Conservation (phyloP, 495 filamentous ascomycete genomes). For the Xanthoparmelia taractica region DNA sequence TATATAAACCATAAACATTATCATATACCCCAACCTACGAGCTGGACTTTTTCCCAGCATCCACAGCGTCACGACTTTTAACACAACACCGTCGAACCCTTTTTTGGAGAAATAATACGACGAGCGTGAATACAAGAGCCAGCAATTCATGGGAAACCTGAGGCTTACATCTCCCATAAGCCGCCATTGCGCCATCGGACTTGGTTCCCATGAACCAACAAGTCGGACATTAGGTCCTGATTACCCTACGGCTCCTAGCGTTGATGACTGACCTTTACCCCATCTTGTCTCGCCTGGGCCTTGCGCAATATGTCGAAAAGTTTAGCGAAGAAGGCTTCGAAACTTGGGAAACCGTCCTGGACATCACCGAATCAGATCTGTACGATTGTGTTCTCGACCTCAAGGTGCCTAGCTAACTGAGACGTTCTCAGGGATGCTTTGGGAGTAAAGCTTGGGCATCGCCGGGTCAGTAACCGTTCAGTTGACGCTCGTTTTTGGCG, state of each 20-base stretch:
- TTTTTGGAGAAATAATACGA: background rate
- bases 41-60: background rate
- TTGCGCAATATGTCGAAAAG: slow-evolving; percentile 60
- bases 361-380: slow-evolving; percentile 78
- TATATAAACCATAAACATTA: background rate
- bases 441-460: slow-evolving; percentile 69
- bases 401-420: background rate
- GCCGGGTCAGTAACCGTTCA: slow-evolving; percentile 43
- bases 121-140: background rate
- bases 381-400: slow-evolving; percentile 26
- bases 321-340: slow-evolving; percentile 79
- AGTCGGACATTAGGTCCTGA: slow-evolving; percentile 17
- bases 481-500: background rate
- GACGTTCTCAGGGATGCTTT: slow-evolving; percentile 47
- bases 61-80: background rate
- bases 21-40: background rate
- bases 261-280: slow-evolving; percentile 50
- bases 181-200: background rate
- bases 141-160: slow-evolving; percentile 5
- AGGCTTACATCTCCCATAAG: background rate
- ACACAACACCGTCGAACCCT: background rate
- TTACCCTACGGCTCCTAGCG: slow-evolving; percentile 4
- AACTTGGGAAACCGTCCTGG: slow-evolving; percentile 69
- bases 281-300: slow-evolving; percentile 63
- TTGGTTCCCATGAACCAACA: background rate